Evolutionary conservation across 345 rosid genomes (phyloP), one percentile per base, ranked within the genome.

Genomic region (Barbarea vulgaris): DNA sequence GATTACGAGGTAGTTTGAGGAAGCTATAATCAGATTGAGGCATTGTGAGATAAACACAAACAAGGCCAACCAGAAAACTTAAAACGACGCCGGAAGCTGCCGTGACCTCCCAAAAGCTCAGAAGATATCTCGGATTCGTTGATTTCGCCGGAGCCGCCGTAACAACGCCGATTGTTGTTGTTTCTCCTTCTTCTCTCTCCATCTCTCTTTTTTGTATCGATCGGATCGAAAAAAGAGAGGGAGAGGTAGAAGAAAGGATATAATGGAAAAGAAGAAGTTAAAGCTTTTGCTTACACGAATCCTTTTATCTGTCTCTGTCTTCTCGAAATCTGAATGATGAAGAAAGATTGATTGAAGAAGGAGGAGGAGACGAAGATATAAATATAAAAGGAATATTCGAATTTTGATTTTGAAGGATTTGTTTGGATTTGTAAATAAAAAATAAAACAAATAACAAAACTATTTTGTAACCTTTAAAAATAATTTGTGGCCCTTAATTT

Each of bases 1-100:
- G 92, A 85, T 70, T 89, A 25, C 87, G 90, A 69, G 97, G 97
- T 5, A 94, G 83, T 86, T 88, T 91, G 80, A 94, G 98, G 87
- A 91, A 90, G 80, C 96, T 89, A 64, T 94, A 94, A 82, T 94
- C 98, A 30, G 98, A 94, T 19, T 81, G 77, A 36, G 97, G 97
- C 91, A 94, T 73, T 87, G 98, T 90, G 31, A 90, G 82, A 72
- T 94, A 91, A 63, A 94, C 98, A 15, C 87, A 83, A 24, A 79
- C 30, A 52, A 91, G 88, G 7, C 95, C 85, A 18, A 83, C 0
- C 0, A 77, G 71, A 31, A 94, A 89, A 1, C 88, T 90, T 53
- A 87, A 60, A 25, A 94, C 78, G 61, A 91, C 91, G 70, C 79
- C 37, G n/a, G 81, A 79, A 77, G 87, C 93, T 83, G 73, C 77